A percentile compares a stretch with the other conserved stretches of the same genome.
These are phyloP conservation scores for Cutaneotrichosporon sp. DNA, from an alignment of 1,284 basidiomycete genomes.

Conservation along the genomic window DNA sequence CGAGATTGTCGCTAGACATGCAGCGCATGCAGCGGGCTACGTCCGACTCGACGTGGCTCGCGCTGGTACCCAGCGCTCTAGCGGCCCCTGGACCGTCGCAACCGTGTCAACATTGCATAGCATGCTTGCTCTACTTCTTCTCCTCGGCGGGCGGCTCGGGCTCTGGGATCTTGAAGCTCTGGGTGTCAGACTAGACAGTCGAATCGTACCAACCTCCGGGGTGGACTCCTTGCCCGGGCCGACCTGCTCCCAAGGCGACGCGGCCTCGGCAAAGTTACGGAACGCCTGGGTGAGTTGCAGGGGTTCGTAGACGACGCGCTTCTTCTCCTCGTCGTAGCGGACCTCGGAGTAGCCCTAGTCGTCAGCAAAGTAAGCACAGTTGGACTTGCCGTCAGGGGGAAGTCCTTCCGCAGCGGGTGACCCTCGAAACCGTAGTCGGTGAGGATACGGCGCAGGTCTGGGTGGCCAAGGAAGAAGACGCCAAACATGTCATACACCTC, in stretches of 20 bases:
- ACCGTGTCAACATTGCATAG: background rate
- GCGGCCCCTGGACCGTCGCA: too few relatives aligned
- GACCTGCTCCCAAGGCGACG: conserved; percentile 94
- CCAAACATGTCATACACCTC: conserved; percentile 98
- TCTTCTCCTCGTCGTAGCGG: conserved; percentile 96
- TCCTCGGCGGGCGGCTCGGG: conserved; percentile 46
- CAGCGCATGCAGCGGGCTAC: too few relatives aligned
- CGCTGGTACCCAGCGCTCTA: too few relatives aligned
- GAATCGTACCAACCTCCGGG: conserved; percentile 28
- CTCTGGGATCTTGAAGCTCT: conserved; percentile 48
- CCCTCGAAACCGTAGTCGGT: conserved; percentile 99
- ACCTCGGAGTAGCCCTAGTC: conserved; percentile 87
- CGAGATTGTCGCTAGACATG: too few relatives aligned
- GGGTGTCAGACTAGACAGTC: background rate
- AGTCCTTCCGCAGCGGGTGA: conserved; percentile 95
- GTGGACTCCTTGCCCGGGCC: conserved; percentile 61
- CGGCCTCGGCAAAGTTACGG: conserved; percentile 86
- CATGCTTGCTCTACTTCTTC: conserved; percentile 26
- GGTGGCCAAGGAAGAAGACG: conserved; percentile 94
- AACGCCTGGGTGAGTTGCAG: conserved; percentile 97
- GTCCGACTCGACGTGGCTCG: too few relatives aligned
- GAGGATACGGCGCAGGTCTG: conserved; percentile 94
- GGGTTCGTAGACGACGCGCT: conserved; percentile 97
- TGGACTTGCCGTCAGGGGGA: conserved; percentile 76
- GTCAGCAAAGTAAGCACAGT: conserved; percentile 35